Evolutionary conservation across 2,329 filamentous ascomycete species (phyloP), one percentile per base, ranked within the genome.

Genomic region (Escovopsis sp.): DNA sequence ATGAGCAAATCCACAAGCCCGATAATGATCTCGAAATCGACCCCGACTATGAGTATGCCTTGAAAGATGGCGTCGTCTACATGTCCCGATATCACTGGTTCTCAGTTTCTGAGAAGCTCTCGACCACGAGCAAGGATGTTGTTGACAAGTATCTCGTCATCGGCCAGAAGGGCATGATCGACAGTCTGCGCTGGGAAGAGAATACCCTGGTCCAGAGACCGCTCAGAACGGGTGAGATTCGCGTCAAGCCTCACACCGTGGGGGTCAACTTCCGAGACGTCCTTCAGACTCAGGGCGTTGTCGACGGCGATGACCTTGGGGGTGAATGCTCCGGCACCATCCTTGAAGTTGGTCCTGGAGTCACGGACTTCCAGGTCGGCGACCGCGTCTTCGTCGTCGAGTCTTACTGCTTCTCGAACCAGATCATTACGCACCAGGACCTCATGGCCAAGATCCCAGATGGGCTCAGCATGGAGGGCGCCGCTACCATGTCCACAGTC

Each of bases 51-150:
- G 60, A 62, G 36, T 62, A 56, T 26, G 55, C 52, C 1, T 48
- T 59, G n/a, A 45, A 48, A 3, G 47, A 54, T 26, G 51, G 53
- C 2, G 44, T 48, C 9, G 45, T 58, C 1, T 48, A 54, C 11
- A 46, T 60, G n/a, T 49, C 50, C 9, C 45, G 58, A 1, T 55
- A 54, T 35, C 52, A 56, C 15, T 51, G 53, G 1, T 49, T 54
- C 36, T 50, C 52, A 2, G 33, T 32, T 26, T 19, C 39, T 5
- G 39, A 40, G 9, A 15, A 32, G 15, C 39, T 40, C n/a, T 15
- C 39, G 12, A 23, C 28, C 28, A 12, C n/a, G 7, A 23, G 28
- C 12, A 33, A 19, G n/a, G 39, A 40, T 6, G 30, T 40, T 6
- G 33, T 23, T n/a, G 39, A 40, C 12, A 40, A 40, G 30, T 32